A percentile compares a stretch with the other conserved stretches of the same genome.
Evolutionary conservation across 768 basidiomycete species (phyloP).

Genomic region (Phanerochaete carnosa): DNA sequence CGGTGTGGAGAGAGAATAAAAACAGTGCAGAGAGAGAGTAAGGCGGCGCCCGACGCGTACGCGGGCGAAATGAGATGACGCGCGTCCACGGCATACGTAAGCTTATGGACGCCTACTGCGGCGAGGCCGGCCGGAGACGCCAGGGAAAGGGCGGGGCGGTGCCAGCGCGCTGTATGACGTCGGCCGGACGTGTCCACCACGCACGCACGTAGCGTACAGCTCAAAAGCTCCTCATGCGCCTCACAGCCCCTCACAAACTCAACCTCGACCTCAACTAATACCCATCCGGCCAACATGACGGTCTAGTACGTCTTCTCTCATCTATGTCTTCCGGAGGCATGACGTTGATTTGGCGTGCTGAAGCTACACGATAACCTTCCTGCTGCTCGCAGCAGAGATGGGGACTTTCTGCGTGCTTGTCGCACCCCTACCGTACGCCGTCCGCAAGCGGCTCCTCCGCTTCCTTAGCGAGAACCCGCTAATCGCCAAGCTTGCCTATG

Average conservation of each 20-base stretch:
- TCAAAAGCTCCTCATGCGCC: background rate
- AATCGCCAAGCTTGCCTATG: constrained; percentile 86
- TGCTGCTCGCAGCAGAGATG: constrained; percentile 85
- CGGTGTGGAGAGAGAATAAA: background rate
- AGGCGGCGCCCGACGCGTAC: background rate
- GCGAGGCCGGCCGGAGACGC: background rate
- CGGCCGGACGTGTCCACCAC: constrained; percentile 17
- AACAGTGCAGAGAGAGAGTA: constrained; percentile 15
- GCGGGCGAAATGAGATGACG: constrained; percentile 3
- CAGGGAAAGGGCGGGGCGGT: background rate
- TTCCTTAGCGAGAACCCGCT: constrained; percentile 68
- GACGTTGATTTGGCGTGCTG: background rate
- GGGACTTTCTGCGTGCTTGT: constrained; percentile 82
- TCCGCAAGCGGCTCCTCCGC: constrained; percentile 67
- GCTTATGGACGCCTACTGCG: background rate
- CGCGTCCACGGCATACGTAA: background rate
- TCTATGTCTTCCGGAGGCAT: no score
- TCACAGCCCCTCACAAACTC: no score
- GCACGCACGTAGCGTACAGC: background rate
- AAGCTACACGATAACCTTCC: constrained; percentile 78
- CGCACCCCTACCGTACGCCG: constrained; percentile 73
- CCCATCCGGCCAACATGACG: constrained; percentile 35
- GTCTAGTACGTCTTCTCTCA: constrained; percentile 36
- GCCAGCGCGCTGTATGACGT: constrained; percentile 16
- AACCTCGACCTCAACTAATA: background rate